Evolutionary conservation across 2,329 filamentous ascomycete genomes (phyloP).

Genomic region (Cercospora nicotianae): DNA sequence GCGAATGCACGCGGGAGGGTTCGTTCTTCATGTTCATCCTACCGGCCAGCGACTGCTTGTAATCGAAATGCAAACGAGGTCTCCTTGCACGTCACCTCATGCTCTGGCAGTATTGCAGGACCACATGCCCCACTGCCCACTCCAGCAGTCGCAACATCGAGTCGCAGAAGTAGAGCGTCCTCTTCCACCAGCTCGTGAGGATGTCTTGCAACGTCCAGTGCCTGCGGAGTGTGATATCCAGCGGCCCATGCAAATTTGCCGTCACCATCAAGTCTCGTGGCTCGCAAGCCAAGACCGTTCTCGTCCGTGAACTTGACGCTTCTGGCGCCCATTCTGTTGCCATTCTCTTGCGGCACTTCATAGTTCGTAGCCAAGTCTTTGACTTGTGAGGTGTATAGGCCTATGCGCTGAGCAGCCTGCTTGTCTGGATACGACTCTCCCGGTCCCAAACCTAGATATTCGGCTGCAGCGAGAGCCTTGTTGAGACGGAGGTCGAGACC

Average conservation of each 20-base stretch:
- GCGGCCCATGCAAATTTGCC: slow-evolving; percentile 23
- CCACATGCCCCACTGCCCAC: slow-evolving; percentile 17
- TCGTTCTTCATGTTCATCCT: background rate
- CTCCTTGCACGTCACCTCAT: slow-evolving; percentile 13
- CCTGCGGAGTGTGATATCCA: slow-evolving; percentile 17
- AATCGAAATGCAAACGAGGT: slow-evolving; percentile 9
- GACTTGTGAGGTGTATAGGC: slow-evolving; percentile 50
- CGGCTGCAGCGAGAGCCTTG: slow-evolving; percentile 48
- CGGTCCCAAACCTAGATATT: slow-evolving; percentile 63
- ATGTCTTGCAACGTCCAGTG: slow-evolving; percentile 21
- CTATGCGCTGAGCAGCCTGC: slow-evolving; percentile 57
- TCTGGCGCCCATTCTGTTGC: slow-evolving; percentile 60
- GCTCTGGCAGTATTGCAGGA: slow-evolving; percentile 9
- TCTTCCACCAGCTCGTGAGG: slow-evolving; percentile 21
- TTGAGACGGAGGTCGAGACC: slow-evolving; percentile 59
- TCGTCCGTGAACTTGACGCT: slow-evolving; percentile 49
- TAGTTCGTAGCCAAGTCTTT: slow-evolving; percentile 58
- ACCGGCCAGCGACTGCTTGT: slow-evolving; percentile 3
- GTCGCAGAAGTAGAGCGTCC: slow-evolving; percentile 9
- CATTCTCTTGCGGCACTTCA: slow-evolving; percentile 67
- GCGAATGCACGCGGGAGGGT: background rate
- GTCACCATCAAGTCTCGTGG: slow-evolving; percentile 25
- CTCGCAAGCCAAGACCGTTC: slow-evolving; percentile 38
- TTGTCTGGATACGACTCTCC: slow-evolving; percentile 67
- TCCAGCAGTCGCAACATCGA: slow-evolving; percentile 16